Conservation (phyloP, 768 basidiomycete species). For the Coprinopsis marcescibilis region DNA sequence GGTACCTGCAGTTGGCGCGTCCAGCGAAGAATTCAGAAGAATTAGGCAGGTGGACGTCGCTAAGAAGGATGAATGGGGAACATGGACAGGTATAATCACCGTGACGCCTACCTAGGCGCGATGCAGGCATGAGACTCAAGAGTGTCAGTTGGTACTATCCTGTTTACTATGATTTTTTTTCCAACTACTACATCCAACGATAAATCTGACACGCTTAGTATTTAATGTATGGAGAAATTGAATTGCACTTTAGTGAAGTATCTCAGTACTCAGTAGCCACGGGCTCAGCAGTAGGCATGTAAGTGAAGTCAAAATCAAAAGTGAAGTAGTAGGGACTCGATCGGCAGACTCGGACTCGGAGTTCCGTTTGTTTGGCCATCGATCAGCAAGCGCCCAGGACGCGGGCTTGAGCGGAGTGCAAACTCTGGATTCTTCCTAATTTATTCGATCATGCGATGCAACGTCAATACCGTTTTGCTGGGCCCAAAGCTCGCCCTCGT, state of each 20-base stretch:
- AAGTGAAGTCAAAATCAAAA: not conserved
- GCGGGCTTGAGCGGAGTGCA: too few relatives aligned
- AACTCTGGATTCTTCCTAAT: not conserved
- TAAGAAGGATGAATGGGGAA: not conserved
- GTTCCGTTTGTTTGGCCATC: slow-evolving; percentile 30
- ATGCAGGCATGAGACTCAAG: too few relatives aligned
- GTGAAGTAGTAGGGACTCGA: not conserved
- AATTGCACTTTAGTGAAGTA: too few relatives aligned
- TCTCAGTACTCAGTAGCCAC: too few relatives aligned
- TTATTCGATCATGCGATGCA: slow-evolving; percentile 54
- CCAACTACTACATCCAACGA: too few relatives aligned
- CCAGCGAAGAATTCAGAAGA: not conserved
- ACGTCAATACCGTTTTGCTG: slow-evolving; percentile 58
- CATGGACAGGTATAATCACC: not conserved
- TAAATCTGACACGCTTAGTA: too few relatives aligned
- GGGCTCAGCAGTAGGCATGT: not conserved
- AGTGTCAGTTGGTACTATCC: too few relatives aligned
- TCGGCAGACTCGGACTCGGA: too few relatives aligned
- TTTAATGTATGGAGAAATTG: too few relatives aligned
- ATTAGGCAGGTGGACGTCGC: not conserved
- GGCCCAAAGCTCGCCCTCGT: slow-evolving; percentile 70
- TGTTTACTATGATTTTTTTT: too few relatives aligned
- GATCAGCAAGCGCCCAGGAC: too few relatives aligned
- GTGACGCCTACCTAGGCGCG: too few relatives aligned
- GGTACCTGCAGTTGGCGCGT: not conserved